A percentile compares a stretch with the other conserved stretches of the same genome.
Evolutionary conservation across 257 asterid genomes (phyloP).

Genomic region (Solanum tarapatanum): DNA sequence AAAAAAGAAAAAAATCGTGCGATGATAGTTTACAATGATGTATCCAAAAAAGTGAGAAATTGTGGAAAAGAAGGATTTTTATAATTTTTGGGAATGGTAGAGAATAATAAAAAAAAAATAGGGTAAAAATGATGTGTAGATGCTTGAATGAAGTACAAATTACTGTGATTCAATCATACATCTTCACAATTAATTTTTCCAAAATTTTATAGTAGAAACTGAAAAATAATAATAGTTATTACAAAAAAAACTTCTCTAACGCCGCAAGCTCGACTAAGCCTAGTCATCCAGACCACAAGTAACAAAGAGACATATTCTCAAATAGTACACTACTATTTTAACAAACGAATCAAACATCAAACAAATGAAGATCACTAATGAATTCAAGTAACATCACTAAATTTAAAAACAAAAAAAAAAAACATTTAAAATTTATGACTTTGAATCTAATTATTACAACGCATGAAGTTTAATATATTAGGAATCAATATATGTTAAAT

Average conservation of each 20-base stretch:
- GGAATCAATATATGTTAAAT: neutral
- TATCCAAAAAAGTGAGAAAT: neutral
- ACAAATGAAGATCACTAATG: neutral
- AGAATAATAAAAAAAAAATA: too few species aligned
- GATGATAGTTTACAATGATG: neutral
- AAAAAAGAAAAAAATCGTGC: neutral
- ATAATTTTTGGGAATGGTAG: neutral
- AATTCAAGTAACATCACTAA: neutral
- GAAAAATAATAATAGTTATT: neutral
- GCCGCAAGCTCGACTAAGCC: neutral
- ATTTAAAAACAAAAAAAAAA: neutral
- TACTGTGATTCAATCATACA: neutral
- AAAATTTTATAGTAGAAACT: neutral
- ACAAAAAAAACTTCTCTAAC: neutral
- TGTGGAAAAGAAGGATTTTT: neutral
- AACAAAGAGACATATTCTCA: neutral
- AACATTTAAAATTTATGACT: neutral
- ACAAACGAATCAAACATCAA: neutral
- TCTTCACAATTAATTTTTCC: neutral
- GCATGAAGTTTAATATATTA: neutral
- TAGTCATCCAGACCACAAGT: neutral
- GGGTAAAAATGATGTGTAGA: neutral
- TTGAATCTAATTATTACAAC: neutral
- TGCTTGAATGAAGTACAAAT: neutral
- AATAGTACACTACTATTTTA: neutral